Conservation (phyloP, 202 grass and related monocot species). For the Panicum virgatum region DNA sequence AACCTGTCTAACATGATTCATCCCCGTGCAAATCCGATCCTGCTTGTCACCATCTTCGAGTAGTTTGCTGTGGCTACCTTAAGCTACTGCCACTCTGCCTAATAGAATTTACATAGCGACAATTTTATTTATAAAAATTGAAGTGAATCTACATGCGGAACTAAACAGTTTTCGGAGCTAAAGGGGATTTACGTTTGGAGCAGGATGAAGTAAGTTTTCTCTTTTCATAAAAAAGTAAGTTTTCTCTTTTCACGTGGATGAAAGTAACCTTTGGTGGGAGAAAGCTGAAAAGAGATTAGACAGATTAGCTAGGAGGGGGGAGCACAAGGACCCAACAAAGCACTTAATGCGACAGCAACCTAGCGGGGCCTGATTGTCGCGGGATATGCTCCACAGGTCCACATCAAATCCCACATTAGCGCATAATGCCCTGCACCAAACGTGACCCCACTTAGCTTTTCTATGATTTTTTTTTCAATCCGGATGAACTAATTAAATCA, state of each 20-base stretch:
- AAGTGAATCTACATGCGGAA: background rate
- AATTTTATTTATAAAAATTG: background rate
- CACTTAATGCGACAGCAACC: constrained; percentile 64
- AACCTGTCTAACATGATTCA: background rate
- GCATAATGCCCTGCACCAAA: constrained; percentile 52
- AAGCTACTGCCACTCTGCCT: background rate
- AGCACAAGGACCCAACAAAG: constrained; percentile 50
- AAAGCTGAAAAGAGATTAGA: constrained; percentile 1
- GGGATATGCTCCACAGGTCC: constrained; percentile 66
- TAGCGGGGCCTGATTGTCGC: constrained; percentile 56
- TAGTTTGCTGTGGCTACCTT: background rate
- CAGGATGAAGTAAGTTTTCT: background rate
- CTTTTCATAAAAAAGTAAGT: no score
- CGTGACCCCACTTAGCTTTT: constrained; percentile 11
- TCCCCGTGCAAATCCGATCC: background rate
- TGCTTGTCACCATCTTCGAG: background rate
- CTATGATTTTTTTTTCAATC: background rate
- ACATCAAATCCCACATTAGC: constrained; percentile 83
- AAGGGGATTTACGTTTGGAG: background rate
- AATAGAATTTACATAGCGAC: background rate
- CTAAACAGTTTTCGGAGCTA: background rate
- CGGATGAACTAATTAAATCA: constrained; percentile 9
- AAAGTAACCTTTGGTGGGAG: background rate
- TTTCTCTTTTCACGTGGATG: background rate
- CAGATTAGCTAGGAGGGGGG: constrained; percentile 18